phyloP scores from a whole-genome alignment of 1,284 basidiomycete species.

The Chiua sp. region DNA sequence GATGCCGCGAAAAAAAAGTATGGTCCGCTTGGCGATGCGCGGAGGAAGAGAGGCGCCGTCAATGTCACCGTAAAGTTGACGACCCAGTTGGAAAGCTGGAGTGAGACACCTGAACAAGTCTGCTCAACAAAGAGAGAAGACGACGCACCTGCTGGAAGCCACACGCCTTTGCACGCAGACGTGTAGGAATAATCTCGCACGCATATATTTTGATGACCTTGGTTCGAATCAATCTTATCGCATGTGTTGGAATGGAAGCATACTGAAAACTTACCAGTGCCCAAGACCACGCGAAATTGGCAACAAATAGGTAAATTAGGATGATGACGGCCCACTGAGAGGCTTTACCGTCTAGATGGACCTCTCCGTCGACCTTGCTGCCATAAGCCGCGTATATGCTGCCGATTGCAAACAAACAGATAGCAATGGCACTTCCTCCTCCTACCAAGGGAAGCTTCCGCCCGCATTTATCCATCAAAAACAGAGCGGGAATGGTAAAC shows the following conservation, averaged over 20 bases:
- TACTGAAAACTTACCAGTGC: slow-evolving; percentile 28
- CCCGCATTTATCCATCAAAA: slow-evolving; percentile 51
- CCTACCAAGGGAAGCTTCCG: slow-evolving; percentile 50
- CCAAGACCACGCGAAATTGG: slow-evolving; percentile 40
- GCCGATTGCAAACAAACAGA: slow-evolving; percentile 47
- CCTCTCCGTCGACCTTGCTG: slow-evolving; percentile 26
- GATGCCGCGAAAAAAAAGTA: slow-evolving; percentile 55
- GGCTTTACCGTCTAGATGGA: slow-evolving; percentile 28
- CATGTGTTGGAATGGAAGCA: neutral
- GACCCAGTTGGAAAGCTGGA: slow-evolving; percentile 28
- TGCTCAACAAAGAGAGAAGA: slow-evolving; percentile 37
- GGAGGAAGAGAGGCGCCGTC: slow-evolving; percentile 53
- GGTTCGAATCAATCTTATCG: neutral
- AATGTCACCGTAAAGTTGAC: slow-evolving; percentile 53
- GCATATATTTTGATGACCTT: slow-evolving; percentile 38
- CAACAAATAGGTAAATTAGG: slow-evolving; percentile 52
- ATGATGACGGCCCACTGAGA: slow-evolving; percentile 50
- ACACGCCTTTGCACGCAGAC: slow-evolving; percentile 38
- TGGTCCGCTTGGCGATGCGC: slow-evolving; percentile 47
- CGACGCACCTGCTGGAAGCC: slow-evolving; percentile 47
- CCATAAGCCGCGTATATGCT: slow-evolving; percentile 48
- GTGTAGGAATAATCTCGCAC: slow-evolving; percentile 38
- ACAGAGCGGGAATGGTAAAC: slow-evolving; percentile 47
- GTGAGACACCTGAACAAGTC: slow-evolving; percentile 20
- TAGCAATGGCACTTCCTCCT: slow-evolving; percentile 49